Evolutionary conservation across 1,139 yeast species (phyloP), one percentile per base, ranked within the genome.

Genomic region (Yamadazyma diospyri): DNA sequence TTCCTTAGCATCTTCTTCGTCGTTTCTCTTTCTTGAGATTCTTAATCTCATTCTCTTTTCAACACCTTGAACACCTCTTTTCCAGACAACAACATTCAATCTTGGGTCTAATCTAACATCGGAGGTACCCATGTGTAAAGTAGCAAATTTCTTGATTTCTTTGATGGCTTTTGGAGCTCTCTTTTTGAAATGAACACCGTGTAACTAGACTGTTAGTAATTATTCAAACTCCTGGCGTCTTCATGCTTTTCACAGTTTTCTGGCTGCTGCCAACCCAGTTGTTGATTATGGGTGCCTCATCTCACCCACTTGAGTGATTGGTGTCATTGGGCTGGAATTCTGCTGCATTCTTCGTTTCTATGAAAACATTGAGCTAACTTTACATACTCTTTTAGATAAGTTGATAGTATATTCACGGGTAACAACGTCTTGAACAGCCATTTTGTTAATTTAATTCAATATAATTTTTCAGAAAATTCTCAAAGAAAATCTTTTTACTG

Each of bases 361-460:
- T n/a, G n/a, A n/a, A n/a, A n/a, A n/a, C n/a, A n/a, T n/a, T n/a
- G n/a, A n/a, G n/a, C n/a, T n/a, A n/a, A n/a, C n/a, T n/a, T 13
- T 44, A 83, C 94, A 72, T 81, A 86, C 95, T 78, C 97, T 88
- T 78, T 88, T 92, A 95, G 88, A 95, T 75, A 92, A 78, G 89
- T 94, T 92, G 76, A 94, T 89, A 81, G 98, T 94, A 88, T 94
- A 94, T 79, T 94, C 99, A 76, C 99, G 95, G 71, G 98, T 86
- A 75, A 94, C 97, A 74, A 88, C 97, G 92, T 92, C 97, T 78
- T 87, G 87, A 72, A 87, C 78, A 74, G 97, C 97, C 79, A 87
- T 84, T 76, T 76, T 78, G 53, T 45, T 46, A 25, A 29, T 33
- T 27, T 28, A 24, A 25, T 31, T 23, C 24, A 26, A 38, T 30